Evolutionary conservation across 495 filamentous ascomycete genomes (phyloP).

Genomic region (Hamigera avellanea): DNA sequence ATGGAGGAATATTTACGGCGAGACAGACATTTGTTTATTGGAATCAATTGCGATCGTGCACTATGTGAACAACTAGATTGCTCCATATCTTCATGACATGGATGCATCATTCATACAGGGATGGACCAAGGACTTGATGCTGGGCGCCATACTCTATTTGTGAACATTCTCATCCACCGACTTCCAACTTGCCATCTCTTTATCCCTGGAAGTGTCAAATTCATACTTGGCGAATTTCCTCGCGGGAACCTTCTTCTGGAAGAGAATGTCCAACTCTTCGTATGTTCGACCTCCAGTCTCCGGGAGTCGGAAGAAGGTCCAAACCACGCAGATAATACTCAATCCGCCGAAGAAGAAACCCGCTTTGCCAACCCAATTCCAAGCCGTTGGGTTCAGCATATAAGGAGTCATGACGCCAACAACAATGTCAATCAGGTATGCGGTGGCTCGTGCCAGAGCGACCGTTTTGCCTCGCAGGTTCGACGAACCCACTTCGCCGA

Average conservation of each 20-base stretch:
- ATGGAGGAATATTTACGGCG: too few species aligned
- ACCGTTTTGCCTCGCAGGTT: slow-evolving; percentile 27
- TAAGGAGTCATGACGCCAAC: slow-evolving; percentile 20
- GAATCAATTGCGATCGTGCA: too few species aligned
- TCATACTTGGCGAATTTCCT: slow-evolving; percentile 32
- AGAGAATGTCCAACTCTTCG: slow-evolving; percentile 47
- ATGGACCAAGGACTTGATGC: too few species aligned
- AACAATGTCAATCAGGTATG: slow-evolving; percentile 21
- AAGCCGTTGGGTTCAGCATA: slow-evolving; percentile 24
- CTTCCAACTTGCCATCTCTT: too few species aligned
- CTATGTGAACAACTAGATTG: too few species aligned
- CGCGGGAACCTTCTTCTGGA: slow-evolving; percentile 34
- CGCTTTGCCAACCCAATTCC: slow-evolving; percentile 30
- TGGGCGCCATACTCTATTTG: too few species aligned
- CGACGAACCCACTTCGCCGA: slow-evolving; percentile 25
- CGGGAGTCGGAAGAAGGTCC: slow-evolving; percentile 29
- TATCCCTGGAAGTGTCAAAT: too few species aligned
- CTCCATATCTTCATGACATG: too few species aligned
- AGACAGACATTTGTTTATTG: too few species aligned
- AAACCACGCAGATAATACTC: slow-evolving; percentile 13
- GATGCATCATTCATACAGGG: too few species aligned
- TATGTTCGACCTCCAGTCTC: slow-evolving; percentile 38
- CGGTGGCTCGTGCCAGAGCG: slow-evolving; percentile 19
- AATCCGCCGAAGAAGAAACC: slow-evolving; percentile 26
- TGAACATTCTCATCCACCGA: too few species aligned